phyloP scores from a whole-genome alignment of 192 early-diverging fungal genomes.

The Coemansia sp. region DNA sequence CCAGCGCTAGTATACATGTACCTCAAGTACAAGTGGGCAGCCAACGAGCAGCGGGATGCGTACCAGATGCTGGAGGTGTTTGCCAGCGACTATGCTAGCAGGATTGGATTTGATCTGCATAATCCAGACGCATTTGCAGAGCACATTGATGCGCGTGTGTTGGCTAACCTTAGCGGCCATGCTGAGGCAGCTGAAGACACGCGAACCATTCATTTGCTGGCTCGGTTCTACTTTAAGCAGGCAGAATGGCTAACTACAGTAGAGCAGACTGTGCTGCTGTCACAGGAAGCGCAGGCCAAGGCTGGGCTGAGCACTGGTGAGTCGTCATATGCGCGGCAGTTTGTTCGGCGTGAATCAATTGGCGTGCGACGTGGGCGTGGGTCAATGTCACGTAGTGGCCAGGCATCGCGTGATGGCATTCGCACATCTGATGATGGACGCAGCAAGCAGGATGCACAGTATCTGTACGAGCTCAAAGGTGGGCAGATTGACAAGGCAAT shows the following conservation, averaged over 20 bases:
- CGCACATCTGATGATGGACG: conserved; percentile 4
- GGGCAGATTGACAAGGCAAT: conserved; percentile 60
- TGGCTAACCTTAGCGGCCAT: conserved; percentile 1
- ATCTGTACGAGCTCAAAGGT: conserved; percentile 33
- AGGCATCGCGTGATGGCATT: background rate
- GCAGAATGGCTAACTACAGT: conserved; percentile 86
- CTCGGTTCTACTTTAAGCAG: conserved; percentile 87
- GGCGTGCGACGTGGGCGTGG: background rate
- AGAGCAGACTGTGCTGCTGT: conserved; percentile 25
- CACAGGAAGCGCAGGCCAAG: conserved; percentile 25
- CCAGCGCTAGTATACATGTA: conserved; percentile 77
- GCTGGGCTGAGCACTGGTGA: conserved; percentile 10
- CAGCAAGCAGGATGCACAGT: conserved; percentile 19
- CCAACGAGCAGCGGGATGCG: conserved; percentile 52
- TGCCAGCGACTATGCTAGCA: conserved; percentile 61
- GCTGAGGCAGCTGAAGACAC: conserved; percentile 14
- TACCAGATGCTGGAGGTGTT: conserved; percentile 78
- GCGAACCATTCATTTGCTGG: conserved; percentile 54
- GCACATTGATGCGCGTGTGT: conserved; percentile 20
- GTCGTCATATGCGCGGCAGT: background rate
- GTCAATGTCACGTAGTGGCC: background rate
- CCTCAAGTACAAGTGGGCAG: conserved; percentile 67
- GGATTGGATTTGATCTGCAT: conserved; percentile 39
- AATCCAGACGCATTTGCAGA: conserved; percentile 33
- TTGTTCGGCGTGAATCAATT: background rate